Percentiles rank a stretch among this genome's conserved stretches.
phyloP scores from a whole-genome alignment of 2,329 filamentous ascomycete genomes.

The Fusarium napiforme region DNA sequence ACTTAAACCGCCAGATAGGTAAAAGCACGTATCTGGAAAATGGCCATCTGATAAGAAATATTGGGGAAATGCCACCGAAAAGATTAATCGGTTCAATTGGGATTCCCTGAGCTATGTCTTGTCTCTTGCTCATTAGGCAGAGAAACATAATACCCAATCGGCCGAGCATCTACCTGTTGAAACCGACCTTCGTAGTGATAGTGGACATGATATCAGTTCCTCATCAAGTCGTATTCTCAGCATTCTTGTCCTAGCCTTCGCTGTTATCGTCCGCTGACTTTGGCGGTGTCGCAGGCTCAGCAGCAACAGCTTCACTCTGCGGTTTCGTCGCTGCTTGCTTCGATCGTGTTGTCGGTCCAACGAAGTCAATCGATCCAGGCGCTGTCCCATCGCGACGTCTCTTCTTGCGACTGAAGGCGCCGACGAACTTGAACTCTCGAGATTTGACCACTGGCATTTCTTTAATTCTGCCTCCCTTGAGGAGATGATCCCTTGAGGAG shows the following conservation, averaged over 20 bases:
- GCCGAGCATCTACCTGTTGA: rapidly evolving
- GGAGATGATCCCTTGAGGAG: background rate
- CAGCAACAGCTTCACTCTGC: background rate
- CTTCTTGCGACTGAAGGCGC: background rate
- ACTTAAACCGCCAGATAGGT: background rate
- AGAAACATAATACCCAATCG: background rate
- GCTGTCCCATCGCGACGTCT: background rate
- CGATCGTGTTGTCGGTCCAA: background rate
- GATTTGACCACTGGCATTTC: background rate
- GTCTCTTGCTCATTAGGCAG: rapidly evolving
- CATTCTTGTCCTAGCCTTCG: background rate
- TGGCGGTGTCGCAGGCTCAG: background rate
- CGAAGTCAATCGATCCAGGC: background rate
- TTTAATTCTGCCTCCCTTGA: background rate
- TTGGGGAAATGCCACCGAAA: too few species aligned
- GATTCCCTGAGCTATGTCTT: background rate
- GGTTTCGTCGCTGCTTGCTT: background rate
- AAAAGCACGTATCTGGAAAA: too few species aligned
- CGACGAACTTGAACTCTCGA: background rate
- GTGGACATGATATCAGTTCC: rapidly evolving
- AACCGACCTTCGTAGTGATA: rapidly evolving
- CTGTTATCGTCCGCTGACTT: background rate
- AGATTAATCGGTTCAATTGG: too few species aligned
- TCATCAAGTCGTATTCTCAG: rapidly evolving
- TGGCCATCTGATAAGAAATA: background rate